Base-by-base conservation (phyloP, 495 filamentous ascomycete genomes). In the Hypoxylon intermedium region DNA sequence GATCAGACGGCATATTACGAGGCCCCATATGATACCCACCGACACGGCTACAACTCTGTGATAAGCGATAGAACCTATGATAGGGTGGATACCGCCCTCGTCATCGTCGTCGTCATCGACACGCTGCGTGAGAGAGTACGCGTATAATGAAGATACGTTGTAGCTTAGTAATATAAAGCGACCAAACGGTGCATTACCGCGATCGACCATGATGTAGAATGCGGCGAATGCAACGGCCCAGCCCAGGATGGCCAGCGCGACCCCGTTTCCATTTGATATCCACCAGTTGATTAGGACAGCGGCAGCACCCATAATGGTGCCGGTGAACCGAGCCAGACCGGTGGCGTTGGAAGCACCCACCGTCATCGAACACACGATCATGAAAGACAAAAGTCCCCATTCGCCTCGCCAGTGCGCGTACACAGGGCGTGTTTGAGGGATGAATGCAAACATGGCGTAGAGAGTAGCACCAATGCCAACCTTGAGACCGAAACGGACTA, bases 281-380 rank as follows among this genome's bases (percentile, higher is more conserved):
- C 84, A 78, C 94, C 94, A 98, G 40, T 89, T 85, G 18, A 89
- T 24, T 37, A 92, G 81, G 0, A 92, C 89, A 63, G 87, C 86
- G 5, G 83, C 61, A 11, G 91, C 92, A 15, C 94, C 94, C 18
- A 96, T 75, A 52, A 89, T 82, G 5, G 93, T 98, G 47, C 94
- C 94, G n/a, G 89, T 74, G 63, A 97, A 94, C 56, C 94, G 87
- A 49, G 91, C 82, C 74, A 82, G 85, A 3, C 91, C 92, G 4
- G 93, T 96, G 15, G 92, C 96, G 65, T 98, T 98, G 11, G 91
- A 90, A 15, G 93, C 90, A 7, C 94, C 94, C 34, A 97, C 91
- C 0, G 93, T 98, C 93, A 97, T 97, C 5, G 90, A 89, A 71
- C 93, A 97, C 13, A 98, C 94, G 49, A 98, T 83, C 94, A 98